Base-by-base conservation (phyloP, 2,329 filamentous ascomycete genomes). In the Xylaria sp. region DNA sequence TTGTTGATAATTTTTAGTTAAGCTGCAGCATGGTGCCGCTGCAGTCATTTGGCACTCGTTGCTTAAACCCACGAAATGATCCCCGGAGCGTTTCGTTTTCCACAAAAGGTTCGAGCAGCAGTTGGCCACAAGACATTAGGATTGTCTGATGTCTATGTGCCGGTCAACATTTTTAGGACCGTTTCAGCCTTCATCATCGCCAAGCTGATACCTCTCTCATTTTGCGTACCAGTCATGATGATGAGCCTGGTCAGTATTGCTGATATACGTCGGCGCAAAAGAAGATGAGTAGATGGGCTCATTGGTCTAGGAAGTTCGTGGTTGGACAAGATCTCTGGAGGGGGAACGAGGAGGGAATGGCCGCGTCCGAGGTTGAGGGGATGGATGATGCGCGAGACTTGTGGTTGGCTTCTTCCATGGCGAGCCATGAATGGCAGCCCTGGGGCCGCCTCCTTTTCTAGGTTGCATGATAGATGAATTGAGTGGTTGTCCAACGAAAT, bases 1-100 rank as follows among this genome's bases (percentile, higher is more conserved):
- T 76, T 76, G 75, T 77, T 71, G 62, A 77, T 77, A 77, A 77
- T 77, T 75, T 76, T 71, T 77, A 77, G 70, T 76, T 66, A 31
- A 48, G 63, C 63, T 69, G 62, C 46, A 39, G 41, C 39, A 4
- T 56, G 55, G 63, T n/a, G 46, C 50, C 9, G 31, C 50, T 56
- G 44, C 51, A 31, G 60, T 37, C 25, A 57, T 61, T 69, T 63
- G 28, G 66, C 58, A 55, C 59, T 61, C 39, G 44, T 64, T 58
- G 60, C 58, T 65, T 56, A 20, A 28, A 61, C 50, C 18, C 28
- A 52, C 37, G 63, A 57, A 60, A 54, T 57, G 58, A 46, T 31
- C 57, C 39, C 25, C 10, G 12, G 57, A 52, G 54, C 54, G 51
- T 59, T 51, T 58, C 56, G 57, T 65, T 31, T 66, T 31, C 37